Evolutionary conservation across 257 asterid genomes (phyloP), one percentile per base, ranked within the genome.

Genomic region (Scutellaria baicalensis): DNA sequence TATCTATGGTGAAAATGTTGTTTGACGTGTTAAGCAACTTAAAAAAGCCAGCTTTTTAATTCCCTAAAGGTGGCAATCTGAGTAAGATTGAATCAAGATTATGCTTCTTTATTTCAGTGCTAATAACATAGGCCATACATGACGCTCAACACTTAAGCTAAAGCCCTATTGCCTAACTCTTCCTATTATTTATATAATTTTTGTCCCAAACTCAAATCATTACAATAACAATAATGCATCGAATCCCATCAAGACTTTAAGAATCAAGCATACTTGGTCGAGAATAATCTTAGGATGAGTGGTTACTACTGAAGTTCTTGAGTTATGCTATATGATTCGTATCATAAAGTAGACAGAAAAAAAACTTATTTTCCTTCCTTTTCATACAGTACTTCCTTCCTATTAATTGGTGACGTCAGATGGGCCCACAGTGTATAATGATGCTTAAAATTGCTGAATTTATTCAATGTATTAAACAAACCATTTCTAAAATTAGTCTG

Each of bases 41-140:
- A 14, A 47, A 21, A 45, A 27, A 72, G 73, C 71, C 3, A 45
- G 31, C 52, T 44, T 57, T 76, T 4, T 60, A 16, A 68, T 73
- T 48, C 54, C 14, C 21, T 50, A 39, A 70, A 67, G 64, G 83
- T 83, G 87, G 75, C 73, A 79, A 66, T 82, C 84, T 73, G 84
- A 82, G 80, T 79, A 82, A 70, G 74, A 58, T 33, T 66, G 21
- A 45, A 75, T 48, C 33, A 66, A 6, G 23, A 51, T 44, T n/a
- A 39, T 70, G 51, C 12, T 48, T 67, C 71, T 40, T 67, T 52
- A 62, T 52, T 69, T 74, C 23, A 60, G 59, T 47, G 35, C 59
- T 50, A n/a, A 21, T 21, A 43, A 66, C 44, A 52, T 17, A 5
- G 12, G 39, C 40, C 9, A 64, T 12, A 43, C 18, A 11, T 51